Evolutionary conservation across 2,329 filamentous ascomycete genomes (phyloP).

Genomic region (Epichloe amarillans): DNA sequence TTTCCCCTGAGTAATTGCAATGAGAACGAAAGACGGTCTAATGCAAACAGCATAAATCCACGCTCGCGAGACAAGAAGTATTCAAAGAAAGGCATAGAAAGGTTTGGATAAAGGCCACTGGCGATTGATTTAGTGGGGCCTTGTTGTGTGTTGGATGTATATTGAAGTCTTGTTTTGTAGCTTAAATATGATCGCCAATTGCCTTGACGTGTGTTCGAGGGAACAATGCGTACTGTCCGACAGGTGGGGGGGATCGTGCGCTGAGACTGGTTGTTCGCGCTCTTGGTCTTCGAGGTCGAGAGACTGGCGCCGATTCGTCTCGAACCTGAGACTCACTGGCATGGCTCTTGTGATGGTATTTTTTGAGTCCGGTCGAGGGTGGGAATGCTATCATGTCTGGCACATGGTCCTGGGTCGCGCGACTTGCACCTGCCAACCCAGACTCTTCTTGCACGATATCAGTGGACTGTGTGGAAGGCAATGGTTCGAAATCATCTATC

Average conservation of each 20-base stretch:
- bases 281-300: conserved; percentile 23
- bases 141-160: not conserved
- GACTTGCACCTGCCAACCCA: conserved; percentile 8
- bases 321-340: conserved; percentile 24
- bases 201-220: conserved; percentile 23
- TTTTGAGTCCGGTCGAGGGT: conserved; percentile 11
- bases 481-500: conserved; percentile 19
- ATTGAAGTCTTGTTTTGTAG: not conserved
- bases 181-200: conserved; percentile 20
- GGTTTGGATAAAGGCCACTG: too few relatives aligned
- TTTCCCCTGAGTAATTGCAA: not conserved
- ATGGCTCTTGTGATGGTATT: conserved; percentile 22
- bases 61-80: not conserved
- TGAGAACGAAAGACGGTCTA: not conserved
- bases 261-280: conserved; percentile 34
- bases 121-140: not conserved
- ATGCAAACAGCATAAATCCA: not conserved
- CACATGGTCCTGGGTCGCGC: conserved; percentile 17
- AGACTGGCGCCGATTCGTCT: conserved; percentile 15
- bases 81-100: not conserved
- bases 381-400: conserved; percentile 22
- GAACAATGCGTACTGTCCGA: conserved; percentile 35
- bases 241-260: conserved; percentile 28
- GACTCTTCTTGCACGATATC: conserved; percentile 9
- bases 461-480: conserved; percentile 14